These are phyloP conservation scores for Alternaria sp. DNA, from an alignment of 2,329 filamentous ascomycete species.

Conservation along the genomic window DNA sequence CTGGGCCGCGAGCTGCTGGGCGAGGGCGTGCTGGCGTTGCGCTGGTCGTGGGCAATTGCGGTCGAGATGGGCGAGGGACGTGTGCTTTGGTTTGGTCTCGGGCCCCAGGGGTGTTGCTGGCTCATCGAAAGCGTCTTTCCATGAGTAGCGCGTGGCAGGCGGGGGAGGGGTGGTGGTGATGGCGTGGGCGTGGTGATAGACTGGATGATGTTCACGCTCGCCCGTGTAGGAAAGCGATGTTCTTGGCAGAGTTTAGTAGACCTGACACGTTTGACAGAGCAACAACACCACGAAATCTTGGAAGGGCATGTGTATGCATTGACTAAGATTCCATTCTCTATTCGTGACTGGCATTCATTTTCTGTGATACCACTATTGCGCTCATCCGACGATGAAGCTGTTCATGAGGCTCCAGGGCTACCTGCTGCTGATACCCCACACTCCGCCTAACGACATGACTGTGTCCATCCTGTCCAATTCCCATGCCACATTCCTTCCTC, in stretches of 20 bases:
- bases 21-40: conserved; percentile 51
- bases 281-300: not conserved
- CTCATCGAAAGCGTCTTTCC: conserved; percentile 54
- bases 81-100: conserved; percentile 61
- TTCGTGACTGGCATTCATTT: not conserved
- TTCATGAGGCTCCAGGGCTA: not conserved
- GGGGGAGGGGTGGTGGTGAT: conserved; percentile 21
- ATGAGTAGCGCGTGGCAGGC: conserved; percentile 48
- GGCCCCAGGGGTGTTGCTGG: conserved; percentile 65
- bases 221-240: conserved; percentile 14
- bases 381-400: not conserved
- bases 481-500: not conserved
- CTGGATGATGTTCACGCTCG: conserved; percentile 5
- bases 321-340: not conserved
- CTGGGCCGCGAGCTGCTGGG: conserved; percentile 58
- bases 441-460: not conserved
- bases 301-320: not conserved
- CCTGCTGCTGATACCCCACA: not conserved
- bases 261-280: conserved; percentile 10
- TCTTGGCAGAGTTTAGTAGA: conserved; percentile 11
- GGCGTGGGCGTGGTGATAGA: conserved; percentile 22
- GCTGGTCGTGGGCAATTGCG: conserved; percentile 53
- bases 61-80: conserved; percentile 65
- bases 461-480: not conserved
- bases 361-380: not conserved